Percentiles rank a stretch among this genome's conserved stretches.
phyloP scores from a whole-genome alignment of 345 rosid species.

The Citrus unshiu region DNA sequence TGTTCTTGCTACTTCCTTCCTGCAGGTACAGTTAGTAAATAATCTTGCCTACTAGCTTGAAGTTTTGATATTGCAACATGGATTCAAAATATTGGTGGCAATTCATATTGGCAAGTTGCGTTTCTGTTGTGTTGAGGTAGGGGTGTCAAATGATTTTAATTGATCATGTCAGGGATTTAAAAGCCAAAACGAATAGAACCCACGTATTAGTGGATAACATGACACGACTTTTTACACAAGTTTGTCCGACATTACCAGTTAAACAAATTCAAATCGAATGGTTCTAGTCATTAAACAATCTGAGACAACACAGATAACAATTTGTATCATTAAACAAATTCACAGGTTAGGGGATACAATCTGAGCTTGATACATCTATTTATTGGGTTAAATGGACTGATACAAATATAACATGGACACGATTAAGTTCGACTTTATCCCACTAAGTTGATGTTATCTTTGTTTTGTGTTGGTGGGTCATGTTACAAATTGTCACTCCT shows the following conservation, averaged over 20 bases:
- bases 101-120: background rate
- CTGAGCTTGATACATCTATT: background rate
- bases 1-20: slow-evolving; percentile 82
- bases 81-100: background rate
- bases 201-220: background rate
- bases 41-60: slow-evolving; percentile 3
- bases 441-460: background rate
- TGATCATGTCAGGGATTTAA: background rate
- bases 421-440: background rate
- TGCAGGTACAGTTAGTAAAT: slow-evolving; percentile 55
- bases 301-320: background rate
- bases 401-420: too few species aligned
- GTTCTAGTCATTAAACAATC: background rate
- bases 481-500: background rate
- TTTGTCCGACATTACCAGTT: background rate
- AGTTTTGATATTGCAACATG: slow-evolving; percentile 1
- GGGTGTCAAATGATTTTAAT: background rate
- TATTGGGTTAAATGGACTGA: background rate
- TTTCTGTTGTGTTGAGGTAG: background rate
- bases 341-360: background rate
- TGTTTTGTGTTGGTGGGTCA: background rate
- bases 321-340: background rate
- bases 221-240: background rate
- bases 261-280: background rate
- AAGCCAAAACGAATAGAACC: background rate